A percentile compares a stretch with the other conserved stretches of the same genome.
Conservation (phyloP, 179 eudicot genomes). For the Beta lomatogona region DNA sequence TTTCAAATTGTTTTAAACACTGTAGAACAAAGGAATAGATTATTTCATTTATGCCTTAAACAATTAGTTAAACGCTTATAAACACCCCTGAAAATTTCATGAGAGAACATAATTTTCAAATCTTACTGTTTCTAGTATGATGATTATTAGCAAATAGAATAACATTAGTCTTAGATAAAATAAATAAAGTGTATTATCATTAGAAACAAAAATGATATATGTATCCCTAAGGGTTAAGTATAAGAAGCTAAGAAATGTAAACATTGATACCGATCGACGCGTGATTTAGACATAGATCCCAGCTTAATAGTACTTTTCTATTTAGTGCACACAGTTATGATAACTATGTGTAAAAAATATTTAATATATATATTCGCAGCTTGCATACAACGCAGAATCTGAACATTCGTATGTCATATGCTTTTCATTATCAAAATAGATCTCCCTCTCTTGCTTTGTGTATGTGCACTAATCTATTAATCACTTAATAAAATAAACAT, state of each 20-base stretch:
- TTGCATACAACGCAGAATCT: background rate
- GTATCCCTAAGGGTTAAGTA: background rate
- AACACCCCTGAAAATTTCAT: background rate
- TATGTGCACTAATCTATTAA: too few relatives aligned
- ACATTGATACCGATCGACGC: background rate
- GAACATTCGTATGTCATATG: background rate
- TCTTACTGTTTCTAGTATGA: background rate
- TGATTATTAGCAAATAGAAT: background rate
- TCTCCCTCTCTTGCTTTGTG: background rate
- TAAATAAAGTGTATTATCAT: background rate
- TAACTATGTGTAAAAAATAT: too few relatives aligned
- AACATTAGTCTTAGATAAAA: background rate
- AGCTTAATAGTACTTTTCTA: background rate
- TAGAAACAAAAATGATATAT: too few relatives aligned
- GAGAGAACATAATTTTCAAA: background rate
- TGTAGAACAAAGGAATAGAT: background rate
- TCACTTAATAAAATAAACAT: background rate
- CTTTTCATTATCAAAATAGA: background rate
- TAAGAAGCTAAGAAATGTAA: background rate
- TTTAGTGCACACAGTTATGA: background rate
- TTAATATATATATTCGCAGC: background rate
- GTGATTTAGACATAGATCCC: background rate
- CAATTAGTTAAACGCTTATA: background rate
- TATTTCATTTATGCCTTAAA: background rate
- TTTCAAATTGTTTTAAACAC: background rate